Evolutionary conservation across 2,329 filamentous ascomycete species (phyloP).

Genomic region (Fusarium vanettenii): DNA sequence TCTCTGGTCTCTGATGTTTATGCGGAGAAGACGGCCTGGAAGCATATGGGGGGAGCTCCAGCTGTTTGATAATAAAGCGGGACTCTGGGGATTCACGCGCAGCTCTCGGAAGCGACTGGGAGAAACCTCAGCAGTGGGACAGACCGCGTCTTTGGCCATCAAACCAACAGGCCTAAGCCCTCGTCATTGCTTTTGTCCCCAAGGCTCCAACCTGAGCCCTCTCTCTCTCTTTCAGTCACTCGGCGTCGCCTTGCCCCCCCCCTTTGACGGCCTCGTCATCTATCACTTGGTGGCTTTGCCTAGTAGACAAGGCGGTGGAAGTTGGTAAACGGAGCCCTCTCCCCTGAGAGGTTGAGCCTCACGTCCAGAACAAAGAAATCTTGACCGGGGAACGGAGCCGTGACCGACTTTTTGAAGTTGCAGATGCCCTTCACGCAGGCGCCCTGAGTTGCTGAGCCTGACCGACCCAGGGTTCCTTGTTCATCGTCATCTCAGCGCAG

Average conservation of each 20-base stretch:
- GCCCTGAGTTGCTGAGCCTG: slow-evolving; percentile 27
- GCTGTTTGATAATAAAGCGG: slow-evolving; percentile 43
- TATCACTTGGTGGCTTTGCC: slow-evolving; percentile 44
- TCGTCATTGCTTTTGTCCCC: slow-evolving; percentile 24
- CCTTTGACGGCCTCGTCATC: slow-evolving; percentile 35
- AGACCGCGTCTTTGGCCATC: slow-evolving; percentile 33
- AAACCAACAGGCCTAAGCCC: slow-evolving; percentile 25
- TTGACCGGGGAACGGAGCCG: slow-evolving; percentile 27
- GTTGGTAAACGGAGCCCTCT: slow-evolving; percentile 33
- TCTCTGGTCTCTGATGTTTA: slow-evolving; percentile 32
- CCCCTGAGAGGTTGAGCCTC: slow-evolving; percentile 29
- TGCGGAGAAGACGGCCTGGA: slow-evolving; percentile 35
- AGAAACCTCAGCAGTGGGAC: slow-evolving; percentile 37
- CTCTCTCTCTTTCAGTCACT: background rate
- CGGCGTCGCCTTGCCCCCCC: slow-evolving; percentile 6
- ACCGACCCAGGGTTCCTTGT: slow-evolving; percentile 32
- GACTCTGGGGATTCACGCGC: slow-evolving; percentile 30
- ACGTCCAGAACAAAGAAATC: slow-evolving; percentile 39
- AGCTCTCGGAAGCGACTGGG: slow-evolving; percentile 26
- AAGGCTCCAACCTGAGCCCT: slow-evolving; percentile 27
- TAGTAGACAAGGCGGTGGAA: slow-evolving; percentile 42
- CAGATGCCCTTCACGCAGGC: slow-evolving; percentile 15
- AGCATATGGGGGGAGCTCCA: slow-evolving; percentile 18
- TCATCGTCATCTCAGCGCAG: slow-evolving; percentile 22
- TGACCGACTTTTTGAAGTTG: slow-evolving; percentile 41